Evolutionary conservation across 2,329 filamentous ascomycete genomes (phyloP).

Genomic region (Passalora sequoiae): DNA sequence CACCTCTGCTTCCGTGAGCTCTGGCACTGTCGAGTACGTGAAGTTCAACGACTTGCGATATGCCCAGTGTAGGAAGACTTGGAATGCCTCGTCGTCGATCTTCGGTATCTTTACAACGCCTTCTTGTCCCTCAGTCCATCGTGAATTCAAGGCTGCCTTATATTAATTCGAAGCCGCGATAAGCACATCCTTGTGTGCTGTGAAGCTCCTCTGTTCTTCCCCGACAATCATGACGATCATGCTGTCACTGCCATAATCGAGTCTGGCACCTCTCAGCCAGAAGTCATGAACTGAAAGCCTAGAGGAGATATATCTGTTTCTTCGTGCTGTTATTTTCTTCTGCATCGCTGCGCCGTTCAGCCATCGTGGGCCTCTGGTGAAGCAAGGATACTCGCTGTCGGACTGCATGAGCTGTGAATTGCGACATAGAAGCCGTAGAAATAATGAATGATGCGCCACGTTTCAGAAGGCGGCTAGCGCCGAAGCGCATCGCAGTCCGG

Average conservation of each 20-base stretch:
- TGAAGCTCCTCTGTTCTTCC: neutral
- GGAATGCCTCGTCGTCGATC: conserved; percentile 1
- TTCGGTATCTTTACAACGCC: conserved; percentile 8
- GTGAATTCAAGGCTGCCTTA: conserved; percentile 5
- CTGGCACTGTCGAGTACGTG: no score
- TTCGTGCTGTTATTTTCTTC: no score
- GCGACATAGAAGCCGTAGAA: no score
- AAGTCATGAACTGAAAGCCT: neutral
- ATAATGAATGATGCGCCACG: no score
- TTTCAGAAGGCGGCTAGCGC: no score
- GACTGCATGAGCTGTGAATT: no score
- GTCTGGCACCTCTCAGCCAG: neutral
- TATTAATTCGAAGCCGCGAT: conserved; percentile 9
- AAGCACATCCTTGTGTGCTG: conserved; percentile 7
- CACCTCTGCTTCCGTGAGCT: no score
- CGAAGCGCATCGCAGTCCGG: no score
- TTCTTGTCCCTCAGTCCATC: conserved; percentile 7
- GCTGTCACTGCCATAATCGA: neutral
- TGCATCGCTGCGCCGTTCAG: no score
- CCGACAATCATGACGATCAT: conserved; percentile 4
- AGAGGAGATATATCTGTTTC: neutral
- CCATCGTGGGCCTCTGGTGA: no score
- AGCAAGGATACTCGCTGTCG: no score
- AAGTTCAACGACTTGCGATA: no score
- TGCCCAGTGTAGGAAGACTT: conserved; percentile 10